These are phyloP conservation scores for Tephrocybe sp. DNA, from an alignment of 768 basidiomycete genomes.

Conservation along the genomic window DNA sequence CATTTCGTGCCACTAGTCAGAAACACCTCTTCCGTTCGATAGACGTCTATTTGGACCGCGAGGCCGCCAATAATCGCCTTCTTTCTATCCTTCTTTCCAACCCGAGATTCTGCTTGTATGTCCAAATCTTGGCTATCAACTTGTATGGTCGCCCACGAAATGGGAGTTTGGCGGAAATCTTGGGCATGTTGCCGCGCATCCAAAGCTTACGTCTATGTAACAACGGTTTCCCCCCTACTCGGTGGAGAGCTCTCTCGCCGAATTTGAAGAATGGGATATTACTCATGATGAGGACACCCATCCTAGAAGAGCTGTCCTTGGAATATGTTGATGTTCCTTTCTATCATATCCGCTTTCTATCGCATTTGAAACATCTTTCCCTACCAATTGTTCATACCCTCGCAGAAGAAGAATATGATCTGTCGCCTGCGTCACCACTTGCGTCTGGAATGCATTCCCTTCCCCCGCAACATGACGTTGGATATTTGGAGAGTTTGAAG, in stretches of 20 bases:
- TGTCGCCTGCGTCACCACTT: neutral
- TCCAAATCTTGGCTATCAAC: neutral
- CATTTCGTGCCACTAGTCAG: neutral
- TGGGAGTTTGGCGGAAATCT: neutral
- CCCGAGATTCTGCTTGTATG: neutral
- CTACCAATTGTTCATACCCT: neutral
- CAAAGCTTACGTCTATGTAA: neutral
- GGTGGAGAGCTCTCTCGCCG: neutral
- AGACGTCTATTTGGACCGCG: constrained; percentile 1
- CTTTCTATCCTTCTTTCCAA: neutral
- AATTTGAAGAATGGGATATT: neutral
- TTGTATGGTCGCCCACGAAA: neutral
- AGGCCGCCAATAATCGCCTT: neutral
- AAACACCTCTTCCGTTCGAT: neutral
- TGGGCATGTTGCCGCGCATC: neutral
- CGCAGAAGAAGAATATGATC: too few species aligned
- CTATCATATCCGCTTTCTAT: neutral
- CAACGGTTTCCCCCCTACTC: neutral
- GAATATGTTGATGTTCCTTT: constrained; percentile 2
- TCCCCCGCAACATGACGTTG: neutral
- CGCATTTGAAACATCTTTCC: neutral
- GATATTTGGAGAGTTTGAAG: neutral
- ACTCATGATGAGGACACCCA: neutral
- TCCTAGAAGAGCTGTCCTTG: neutral
- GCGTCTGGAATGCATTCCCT: neutral